These are phyloP conservation scores for Candida ascalaphidarum DNA, from an alignment of 805 yeast genomes.

Conservation along the genomic window DNA sequence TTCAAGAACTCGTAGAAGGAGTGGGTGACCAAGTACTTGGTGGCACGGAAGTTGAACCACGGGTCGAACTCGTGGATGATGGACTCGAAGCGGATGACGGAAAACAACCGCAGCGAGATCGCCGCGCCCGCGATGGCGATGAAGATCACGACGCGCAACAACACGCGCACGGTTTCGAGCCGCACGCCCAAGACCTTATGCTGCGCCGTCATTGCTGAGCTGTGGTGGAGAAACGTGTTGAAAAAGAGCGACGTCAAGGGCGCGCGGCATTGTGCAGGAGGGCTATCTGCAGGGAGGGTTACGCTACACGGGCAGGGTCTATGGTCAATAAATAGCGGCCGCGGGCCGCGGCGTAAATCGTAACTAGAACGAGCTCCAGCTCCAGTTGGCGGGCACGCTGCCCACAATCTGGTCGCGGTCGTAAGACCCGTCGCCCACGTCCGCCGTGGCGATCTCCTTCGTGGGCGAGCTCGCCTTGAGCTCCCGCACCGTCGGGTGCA, in stretches of 20 bases:
- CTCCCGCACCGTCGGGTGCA: not conserved
- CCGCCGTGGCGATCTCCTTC: too few relatives aligned
- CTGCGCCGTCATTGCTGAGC: too few relatives aligned
- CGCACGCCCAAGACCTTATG: conserved; percentile 16
- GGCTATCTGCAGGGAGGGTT: too few relatives aligned
- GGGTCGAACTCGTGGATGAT: conserved; percentile 98
- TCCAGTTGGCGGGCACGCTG: conserved; percentile 70
- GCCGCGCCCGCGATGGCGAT: conserved; percentile 84
- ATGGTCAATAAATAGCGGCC: too few relatives aligned
- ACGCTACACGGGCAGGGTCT: too few relatives aligned
- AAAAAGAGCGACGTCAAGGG: too few relatives aligned
- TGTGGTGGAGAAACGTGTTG: too few relatives aligned
- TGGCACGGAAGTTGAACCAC: conserved; percentile 94
- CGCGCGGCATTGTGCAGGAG: too few relatives aligned
- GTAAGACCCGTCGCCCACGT: too few relatives aligned
- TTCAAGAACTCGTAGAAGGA: conserved; percentile 87
- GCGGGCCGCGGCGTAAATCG: too few relatives aligned
- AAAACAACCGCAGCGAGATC: conserved; percentile 81
- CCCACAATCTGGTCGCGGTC: conserved; percentile 23
- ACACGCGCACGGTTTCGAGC: conserved; percentile 29
- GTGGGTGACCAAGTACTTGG: conserved; percentile 79
- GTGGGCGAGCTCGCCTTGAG: too few relatives aligned
- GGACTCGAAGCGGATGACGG: conserved; percentile 93
- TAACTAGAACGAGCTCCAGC: conserved; percentile 65
- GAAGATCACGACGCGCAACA: conserved; percentile 62